Evolutionary conservation across 1,139 yeast species (phyloP).

Genomic region (Kurtzmaniella quercitrusa): DNA sequence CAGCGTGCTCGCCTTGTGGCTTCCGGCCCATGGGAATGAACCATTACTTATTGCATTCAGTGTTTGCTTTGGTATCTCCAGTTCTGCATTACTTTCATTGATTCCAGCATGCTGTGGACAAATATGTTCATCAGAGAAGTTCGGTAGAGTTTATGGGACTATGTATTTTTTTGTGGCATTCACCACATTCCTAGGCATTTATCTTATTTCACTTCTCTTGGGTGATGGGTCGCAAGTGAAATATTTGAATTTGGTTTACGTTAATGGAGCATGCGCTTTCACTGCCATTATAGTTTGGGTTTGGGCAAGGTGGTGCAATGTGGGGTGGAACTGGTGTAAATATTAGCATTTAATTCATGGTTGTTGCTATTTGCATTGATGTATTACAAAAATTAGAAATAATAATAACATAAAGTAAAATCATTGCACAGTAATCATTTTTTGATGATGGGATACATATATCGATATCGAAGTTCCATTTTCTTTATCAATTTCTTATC

Average conservation of each 20-base stretch:
- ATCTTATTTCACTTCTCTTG: slow-evolving; percentile 24
- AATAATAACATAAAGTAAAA: too few relatives aligned
- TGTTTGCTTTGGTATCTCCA: slow-evolving; percentile 25
- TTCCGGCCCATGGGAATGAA: slow-evolving; percentile 28
- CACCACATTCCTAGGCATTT: slow-evolving; percentile 44
- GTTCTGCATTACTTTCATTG: slow-evolving; percentile 27
- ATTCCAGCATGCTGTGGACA: slow-evolving; percentile 51
- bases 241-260: slow-evolving; percentile 22
- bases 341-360: slow-evolving; percentile 11
- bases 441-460: too few relatives aligned
- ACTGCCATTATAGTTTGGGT: slow-evolving; percentile 21
- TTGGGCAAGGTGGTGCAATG: slow-evolving; percentile 19
- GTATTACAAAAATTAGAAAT: too few relatives aligned
- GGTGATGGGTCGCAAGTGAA: slow-evolving; percentile 10
- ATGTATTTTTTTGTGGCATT: slow-evolving; percentile 63
- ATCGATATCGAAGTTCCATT: too few relatives aligned
- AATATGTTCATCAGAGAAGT: slow-evolving; percentile 58
- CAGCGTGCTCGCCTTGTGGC: slow-evolving; percentile 42
- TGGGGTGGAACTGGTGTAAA: slow-evolving; percentile 24
- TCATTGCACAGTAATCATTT: too few relatives aligned
- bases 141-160: slow-evolving; percentile 69
- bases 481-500: too few relatives aligned
- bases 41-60: slow-evolving; percentile 21
- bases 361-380: neutral
- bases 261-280: slow-evolving; percentile 23